Base-by-base conservation (phyloP, 2,329 filamentous ascomycete species). In the Diaporthe nobilis region DNA sequence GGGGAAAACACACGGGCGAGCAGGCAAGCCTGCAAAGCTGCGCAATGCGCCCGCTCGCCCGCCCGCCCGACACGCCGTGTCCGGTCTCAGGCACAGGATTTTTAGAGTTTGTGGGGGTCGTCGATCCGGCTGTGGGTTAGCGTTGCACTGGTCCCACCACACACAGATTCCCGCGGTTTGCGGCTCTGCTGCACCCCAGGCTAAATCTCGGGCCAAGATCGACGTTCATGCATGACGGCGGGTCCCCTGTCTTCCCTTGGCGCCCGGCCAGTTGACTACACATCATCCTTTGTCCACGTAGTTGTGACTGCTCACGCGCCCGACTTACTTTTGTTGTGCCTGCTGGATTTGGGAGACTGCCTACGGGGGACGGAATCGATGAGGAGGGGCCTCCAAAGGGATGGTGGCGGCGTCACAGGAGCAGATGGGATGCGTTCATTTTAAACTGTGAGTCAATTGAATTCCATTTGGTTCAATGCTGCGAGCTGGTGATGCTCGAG, bases 201-300 rank as follows among this genome's bases (percentile, higher is more conserved):
- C 71, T 65, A 57, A 73, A 65, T 31, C 71, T 68, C 47, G 47
- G 65, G 31, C 65, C 47, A 68, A 53, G 47, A 68, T 53, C 34
- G 47, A 68, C 65, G 47, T 53, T 51, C 47, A 39, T 39, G 47
- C 47, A 68, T 42, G 17, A 49, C 63, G 6, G 61, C 61, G 47
- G 63, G 63, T n/a, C 47, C 22, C 44, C 15, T 28, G n/a, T 17
- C 7, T 20, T 12, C 55, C 53, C 49, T 70, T 70, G 49, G 65
- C 65, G 65, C 8, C 49, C 49, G 15, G 49, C 49, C 15, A 34
- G 34, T 39, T 55, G 49, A 70, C 65, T 53, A 70, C 49, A 70
- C 65, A 13, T 22, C 49, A 42, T 70, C 49, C 65, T 70, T 70
- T 70, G 49, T 70, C 42, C 5, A 4, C 8, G 22, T 25, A 51